phyloP scores from a whole-genome alignment of 23 red algal species.

The Cyanidioschyzon merolae region DNA sequence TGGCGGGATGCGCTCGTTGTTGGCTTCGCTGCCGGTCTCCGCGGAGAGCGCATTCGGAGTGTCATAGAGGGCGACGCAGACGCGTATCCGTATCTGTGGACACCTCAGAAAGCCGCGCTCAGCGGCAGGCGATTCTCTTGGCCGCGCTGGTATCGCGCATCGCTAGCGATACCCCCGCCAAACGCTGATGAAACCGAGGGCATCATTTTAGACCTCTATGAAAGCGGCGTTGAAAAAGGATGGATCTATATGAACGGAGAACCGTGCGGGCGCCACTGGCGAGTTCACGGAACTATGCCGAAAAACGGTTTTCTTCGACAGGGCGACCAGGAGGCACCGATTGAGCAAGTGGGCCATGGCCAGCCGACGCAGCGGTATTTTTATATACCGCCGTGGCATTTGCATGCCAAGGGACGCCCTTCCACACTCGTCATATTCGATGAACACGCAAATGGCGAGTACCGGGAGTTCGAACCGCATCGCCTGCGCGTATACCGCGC shows the following conservation, averaged over 20 bases:
- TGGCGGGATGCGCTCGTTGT: neutral
- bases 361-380: slow-evolving; percentile 43
- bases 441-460: neutral
- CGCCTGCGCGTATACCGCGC: neutral
- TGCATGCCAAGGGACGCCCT: neutral
- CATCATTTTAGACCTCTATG: slow-evolving; percentile 34
- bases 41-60: neutral
- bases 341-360: slow-evolving; percentile 27
- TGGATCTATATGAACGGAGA: slow-evolving; percentile 55
- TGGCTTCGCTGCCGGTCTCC: slow-evolving; percentile 10
- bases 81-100: neutral
- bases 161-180: slow-evolving; percentile 24
- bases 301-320: slow-evolving; percentile 45
- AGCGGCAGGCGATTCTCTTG: neutral
- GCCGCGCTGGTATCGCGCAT: neutral
- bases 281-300: slow-evolving; percentile 22
- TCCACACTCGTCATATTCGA: neutral
- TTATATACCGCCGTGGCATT: slow-evolving; percentile 39
- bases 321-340: slow-evolving; percentile 31
- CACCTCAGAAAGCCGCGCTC: neutral
- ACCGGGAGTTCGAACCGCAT: neutral
- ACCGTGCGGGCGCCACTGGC: slow-evolving; percentile 68
- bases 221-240: slow-evolving; percentile 40
- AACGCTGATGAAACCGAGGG: neutral
- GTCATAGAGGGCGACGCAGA: neutral